phyloP scores from a whole-genome alignment of 2,329 filamentous ascomycete genomes.

The Thelonectria olida region DNA sequence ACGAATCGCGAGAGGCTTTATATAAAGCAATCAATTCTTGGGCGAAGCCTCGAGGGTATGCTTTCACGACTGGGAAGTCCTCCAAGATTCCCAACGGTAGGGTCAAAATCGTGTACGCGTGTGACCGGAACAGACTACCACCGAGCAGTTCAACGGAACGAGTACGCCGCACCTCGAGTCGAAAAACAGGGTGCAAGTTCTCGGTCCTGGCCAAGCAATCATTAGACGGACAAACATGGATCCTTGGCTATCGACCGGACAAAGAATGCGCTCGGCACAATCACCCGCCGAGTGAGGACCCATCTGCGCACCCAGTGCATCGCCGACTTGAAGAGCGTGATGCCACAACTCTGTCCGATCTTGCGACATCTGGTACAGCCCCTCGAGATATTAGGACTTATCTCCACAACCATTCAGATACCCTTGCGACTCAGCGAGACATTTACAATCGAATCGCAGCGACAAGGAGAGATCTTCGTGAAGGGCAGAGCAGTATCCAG shows the following conservation, averaged over 20 bases:
- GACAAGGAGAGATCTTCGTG: conserved; percentile 15
- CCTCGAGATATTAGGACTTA: conserved; percentile 30
- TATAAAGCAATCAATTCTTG: conserved; percentile 15
- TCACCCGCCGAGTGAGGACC: conserved; percentile 18
- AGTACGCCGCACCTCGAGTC: conserved; percentile 12
- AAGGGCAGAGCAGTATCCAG: conserved; percentile 5
- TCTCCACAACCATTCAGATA: conserved; percentile 19
- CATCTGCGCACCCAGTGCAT: conserved; percentile 18
- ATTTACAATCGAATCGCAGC: conserved; percentile 33
- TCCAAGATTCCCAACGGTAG: too few species aligned
- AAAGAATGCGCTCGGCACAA: conserved; percentile 12
- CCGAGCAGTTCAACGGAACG: neutral
- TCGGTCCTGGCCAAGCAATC: conserved; percentile 23
- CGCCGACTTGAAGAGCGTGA: conserved; percentile 11
- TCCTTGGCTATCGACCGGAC: conserved; percentile 15
- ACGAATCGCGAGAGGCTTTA: conserved; percentile 13
- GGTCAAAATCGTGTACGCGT: neutral
- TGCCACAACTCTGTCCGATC: conserved; percentile 4
- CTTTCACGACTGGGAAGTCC: conserved; percentile 27
- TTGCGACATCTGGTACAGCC: conserved; percentile 22
- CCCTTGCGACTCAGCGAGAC: conserved; percentile 30
- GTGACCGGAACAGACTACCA: too few species aligned
- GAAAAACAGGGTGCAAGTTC: conserved; percentile 22
- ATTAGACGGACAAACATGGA: conserved; percentile 10
- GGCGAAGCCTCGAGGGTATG: conserved; percentile 19